phyloP scores from a whole-genome alignment of 352 stramenopile species.

The Globisporangium viniferum region DNA sequence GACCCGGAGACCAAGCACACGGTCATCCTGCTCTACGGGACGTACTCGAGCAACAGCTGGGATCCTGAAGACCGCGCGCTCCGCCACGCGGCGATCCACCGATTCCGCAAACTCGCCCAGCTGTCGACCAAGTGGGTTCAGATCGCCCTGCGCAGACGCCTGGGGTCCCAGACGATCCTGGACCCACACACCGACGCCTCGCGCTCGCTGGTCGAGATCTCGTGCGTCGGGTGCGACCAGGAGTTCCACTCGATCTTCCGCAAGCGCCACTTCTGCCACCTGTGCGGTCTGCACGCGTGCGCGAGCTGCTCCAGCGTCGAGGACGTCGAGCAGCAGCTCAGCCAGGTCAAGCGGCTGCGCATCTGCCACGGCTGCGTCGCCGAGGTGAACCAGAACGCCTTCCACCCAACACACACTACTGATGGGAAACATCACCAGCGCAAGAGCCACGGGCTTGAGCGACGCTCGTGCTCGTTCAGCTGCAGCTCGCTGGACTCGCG shows the following conservation, averaged over 20 bases:
- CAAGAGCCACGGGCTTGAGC: not conserved
- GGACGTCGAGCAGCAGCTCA: constrained; percentile 14
- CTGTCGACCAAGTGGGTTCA: constrained; percentile 19
- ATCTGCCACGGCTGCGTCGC: constrained; percentile 11
- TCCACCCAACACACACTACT: not conserved
- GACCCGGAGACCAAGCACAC: constrained; percentile 19
- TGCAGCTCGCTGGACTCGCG: not conserved
- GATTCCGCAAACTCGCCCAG: constrained; percentile 15
- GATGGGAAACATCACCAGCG: not conserved
- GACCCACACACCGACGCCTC: constrained; percentile 11
- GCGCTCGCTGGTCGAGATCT: constrained; percentile 14
- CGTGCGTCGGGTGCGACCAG: constrained; percentile 15
- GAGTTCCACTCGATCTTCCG: constrained; percentile 19
- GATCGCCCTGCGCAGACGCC: constrained; percentile 12
- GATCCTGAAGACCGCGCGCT: constrained; percentile 1
- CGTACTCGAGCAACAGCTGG: constrained; percentile 5
- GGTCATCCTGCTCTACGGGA: constrained; percentile 18
- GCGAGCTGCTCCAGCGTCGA: constrained; percentile 14
- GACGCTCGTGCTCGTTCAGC: not conserved
- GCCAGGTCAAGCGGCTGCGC: constrained; percentile 10
- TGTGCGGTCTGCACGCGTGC: constrained; percentile 17
- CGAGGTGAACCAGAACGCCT: constrained; percentile 2
- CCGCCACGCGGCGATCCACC: constrained; percentile 14
- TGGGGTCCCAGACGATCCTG: constrained; percentile 13
- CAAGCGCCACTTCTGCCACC: constrained; percentile 16